phyloP scores from a whole-genome alignment of 2,329 filamentous ascomycete genomes.

The Sordariomycetes sp. region DNA sequence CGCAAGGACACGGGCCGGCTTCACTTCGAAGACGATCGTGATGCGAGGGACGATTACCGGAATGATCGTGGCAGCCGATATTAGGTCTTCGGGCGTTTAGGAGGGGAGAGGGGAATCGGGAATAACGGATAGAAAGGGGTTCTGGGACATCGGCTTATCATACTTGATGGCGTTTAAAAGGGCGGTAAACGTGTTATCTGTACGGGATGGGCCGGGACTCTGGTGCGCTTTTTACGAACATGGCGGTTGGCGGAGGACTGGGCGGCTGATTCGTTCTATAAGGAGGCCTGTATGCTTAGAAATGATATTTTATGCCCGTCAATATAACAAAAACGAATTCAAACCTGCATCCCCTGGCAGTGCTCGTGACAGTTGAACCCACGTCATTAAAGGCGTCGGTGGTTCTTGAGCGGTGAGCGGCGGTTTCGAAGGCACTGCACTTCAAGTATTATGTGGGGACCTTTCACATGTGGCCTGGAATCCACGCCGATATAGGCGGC shows the following conservation, averaged over 20 bases:
- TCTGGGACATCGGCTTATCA: neutral
- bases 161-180: neutral
- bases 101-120: neutral
- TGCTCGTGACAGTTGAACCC: neutral
- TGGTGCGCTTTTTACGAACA: neutral
- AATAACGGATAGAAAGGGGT: too few species aligned
- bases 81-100: neutral
- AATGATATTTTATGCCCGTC: neutral
- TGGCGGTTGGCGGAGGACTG: neutral
- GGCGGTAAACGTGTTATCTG: neutral
- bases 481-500: neutral
- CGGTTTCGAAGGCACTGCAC: neutral
- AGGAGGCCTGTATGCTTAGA: neutral
- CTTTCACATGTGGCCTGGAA: neutral
- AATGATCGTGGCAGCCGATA: neutral
- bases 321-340: neutral
- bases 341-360: neutral
- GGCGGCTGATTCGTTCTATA: neutral
- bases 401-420: neutral
- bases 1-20: constrained; percentile 7
- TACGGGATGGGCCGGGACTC: neutral
- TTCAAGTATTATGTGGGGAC: neutral
- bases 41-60: neutral
- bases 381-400: neutral
- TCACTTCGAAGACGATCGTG: constrained; percentile 2